Base-by-base conservation (phyloP, 495 filamentous ascomycete species). In the Staphylotrichum longicolle region DNA sequence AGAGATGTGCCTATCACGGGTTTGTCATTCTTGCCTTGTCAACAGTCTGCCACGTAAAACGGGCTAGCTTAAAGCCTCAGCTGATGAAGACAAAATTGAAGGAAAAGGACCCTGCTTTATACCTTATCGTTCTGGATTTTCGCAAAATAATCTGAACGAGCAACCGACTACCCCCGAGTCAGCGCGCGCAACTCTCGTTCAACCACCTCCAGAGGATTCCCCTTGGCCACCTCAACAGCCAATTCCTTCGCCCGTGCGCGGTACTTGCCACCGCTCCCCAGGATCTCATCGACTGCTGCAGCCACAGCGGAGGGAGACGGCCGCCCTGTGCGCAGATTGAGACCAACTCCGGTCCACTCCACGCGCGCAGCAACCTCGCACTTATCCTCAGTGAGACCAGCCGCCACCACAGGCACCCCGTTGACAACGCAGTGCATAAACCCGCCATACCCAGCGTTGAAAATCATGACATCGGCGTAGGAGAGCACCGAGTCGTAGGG, bases 401-500 rank as follows among this genome's bases (percentile, higher is more conserved):
- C 74, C 10, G 69, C 58, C 10, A 78, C 64, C 46, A 73, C 42
- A 0, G 73, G 74, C 20, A 69, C 67, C 3, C 73, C 72, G 57
- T 75, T 66, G 20, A 56, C 57, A 3, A 75, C 55, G 51, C 61
- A 63, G 56, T 73, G 73, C 56, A 65, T 62, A 39, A 75, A 72
- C 0, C 60, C 68, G 35, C 74, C 74, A 46, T 75, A 75, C 1
- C 71, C 69, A 2, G 69, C 73, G 39, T 74, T 76, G 14, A 67
- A 70, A 8, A 77, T 58, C 60, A 78, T 71, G 12, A 76, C 72
- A 39, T 66, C 62, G 4, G 58, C 64, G 51, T 69, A 57, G 35
- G 62, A 53, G 6, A 76, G 65, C 4, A 75, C 52, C 12, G 67
- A 63, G 51, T 74, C 72, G 51, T 69, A 78, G n/a, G 75, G 75